phyloP scores from a whole-genome alignment of 2,329 filamentous ascomycete species.

The Davidsoniella eucalypti region DNA sequence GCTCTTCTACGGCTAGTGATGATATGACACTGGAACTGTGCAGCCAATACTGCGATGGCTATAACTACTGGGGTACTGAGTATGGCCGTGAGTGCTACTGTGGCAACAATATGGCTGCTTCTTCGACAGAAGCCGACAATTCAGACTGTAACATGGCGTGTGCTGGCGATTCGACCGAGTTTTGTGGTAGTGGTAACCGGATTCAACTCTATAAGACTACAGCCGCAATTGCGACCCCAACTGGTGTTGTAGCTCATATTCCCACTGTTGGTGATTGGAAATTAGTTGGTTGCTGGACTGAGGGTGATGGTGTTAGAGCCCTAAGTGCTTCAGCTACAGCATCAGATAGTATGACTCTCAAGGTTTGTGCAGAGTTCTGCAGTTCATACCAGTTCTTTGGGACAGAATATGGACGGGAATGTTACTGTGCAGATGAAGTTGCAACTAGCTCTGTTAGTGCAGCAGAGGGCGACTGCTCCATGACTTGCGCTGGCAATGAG shows the following conservation, averaged over 20 bases:
- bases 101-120: conserved; percentile 24
- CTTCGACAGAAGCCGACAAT: conserved; percentile 18
- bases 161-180: conserved; percentile 25
- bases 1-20: conserved; percentile 26
- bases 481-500: conserved; percentile 12
- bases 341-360: conserved; percentile 23
- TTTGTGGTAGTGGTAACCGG: conserved; percentile 27
- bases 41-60: conserved; percentile 28
- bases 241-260: conserved; percentile 19
- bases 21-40: conserved; percentile 34
- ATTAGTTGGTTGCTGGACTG: conserved; percentile 25
- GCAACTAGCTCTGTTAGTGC: conserved; percentile 16
- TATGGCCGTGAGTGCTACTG: conserved; percentile 38
- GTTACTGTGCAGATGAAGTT: conserved; percentile 22
- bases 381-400: conserved; percentile 24
- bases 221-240: conserved; percentile 18
- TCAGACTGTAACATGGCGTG: conserved; percentile 25
- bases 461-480: conserved; percentile 10
- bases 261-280: conserved; percentile 22
- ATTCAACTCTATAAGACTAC: conserved; percentile 28
- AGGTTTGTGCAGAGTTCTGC: conserved; percentile 25
- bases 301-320: conserved; percentile 20
- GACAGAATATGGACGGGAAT: conserved; percentile 14
- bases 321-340: conserved; percentile 19
- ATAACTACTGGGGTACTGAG: conserved; percentile 33